Evolutionary conservation across 768 basidiomycete genomes (phyloP).

Genomic region (Asterophora parasitica): DNA sequence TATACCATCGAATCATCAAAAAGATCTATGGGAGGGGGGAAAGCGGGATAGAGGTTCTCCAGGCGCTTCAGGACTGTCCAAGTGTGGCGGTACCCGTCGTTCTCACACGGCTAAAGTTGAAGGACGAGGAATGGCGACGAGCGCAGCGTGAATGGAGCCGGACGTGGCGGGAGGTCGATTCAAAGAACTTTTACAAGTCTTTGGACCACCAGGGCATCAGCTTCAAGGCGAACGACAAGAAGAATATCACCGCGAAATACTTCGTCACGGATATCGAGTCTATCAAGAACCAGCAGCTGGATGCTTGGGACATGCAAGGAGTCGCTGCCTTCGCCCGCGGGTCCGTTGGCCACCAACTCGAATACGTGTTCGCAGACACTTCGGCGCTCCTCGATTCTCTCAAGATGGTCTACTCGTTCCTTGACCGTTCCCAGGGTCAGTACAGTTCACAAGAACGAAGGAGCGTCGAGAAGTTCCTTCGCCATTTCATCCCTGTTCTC

Average conservation of each 20-base stretch:
- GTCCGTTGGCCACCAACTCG: constrained; percentile 65
- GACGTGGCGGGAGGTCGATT: constrained; percentile 95
- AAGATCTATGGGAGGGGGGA: constrained; percentile 83
- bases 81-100: constrained; percentile 90
- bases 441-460: constrained; percentile 77
- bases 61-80: constrained; percentile 89
- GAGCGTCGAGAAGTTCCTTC: constrained; percentile 79
- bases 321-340: constrained; percentile 38
- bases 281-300: constrained; percentile 55
- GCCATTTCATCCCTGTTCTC: constrained; percentile 77
- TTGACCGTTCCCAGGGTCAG: constrained; percentile 78
- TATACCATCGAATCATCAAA: constrained; percentile 92
- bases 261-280: constrained; percentile 79
- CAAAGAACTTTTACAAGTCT: constrained; percentile 97
- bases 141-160: constrained; percentile 93
- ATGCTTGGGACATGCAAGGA: constrained; percentile 30
- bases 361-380: constrained; percentile 72
- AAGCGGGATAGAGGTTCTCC: constrained; percentile 67
- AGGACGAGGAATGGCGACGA: constrained; percentile 96
- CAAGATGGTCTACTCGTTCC: constrained; percentile 85
- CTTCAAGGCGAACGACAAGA: constrained; percentile 97
- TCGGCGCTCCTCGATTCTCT: constrained; percentile 82
- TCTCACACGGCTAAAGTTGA: constrained; percentile 80
- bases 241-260: constrained; percentile 77
- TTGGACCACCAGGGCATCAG: constrained; percentile 93